Percentiles rank a stretch among this genome's conserved stretches.
phyloP scores from a whole-genome alignment of 2,329 filamentous ascomycete species.

The Epichloe gansuensis region DNA sequence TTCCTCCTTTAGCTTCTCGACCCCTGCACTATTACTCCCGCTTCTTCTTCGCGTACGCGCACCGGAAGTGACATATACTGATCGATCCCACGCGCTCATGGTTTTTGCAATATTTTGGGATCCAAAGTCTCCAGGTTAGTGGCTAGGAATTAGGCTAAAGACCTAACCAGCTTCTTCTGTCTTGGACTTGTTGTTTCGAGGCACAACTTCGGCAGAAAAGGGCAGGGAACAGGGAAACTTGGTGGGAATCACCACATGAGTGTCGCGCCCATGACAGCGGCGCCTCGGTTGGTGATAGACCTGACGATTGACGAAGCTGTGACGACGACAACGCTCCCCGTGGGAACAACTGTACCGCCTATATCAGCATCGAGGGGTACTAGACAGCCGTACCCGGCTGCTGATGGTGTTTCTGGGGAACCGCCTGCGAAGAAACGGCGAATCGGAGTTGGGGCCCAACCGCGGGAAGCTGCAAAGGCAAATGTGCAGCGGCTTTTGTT shows the following conservation, averaged over 20 bases:
- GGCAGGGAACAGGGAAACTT: background rate
- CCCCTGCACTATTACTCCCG: background rate
- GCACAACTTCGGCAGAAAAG: conserved; percentile 1
- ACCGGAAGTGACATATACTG: background rate
- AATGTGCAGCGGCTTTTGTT: conserved; percentile 20
- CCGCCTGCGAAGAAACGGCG: conserved; percentile 21
- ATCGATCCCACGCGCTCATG: background rate
- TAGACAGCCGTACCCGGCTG: background rate
- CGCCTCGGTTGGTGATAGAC: conserved; percentile 18
- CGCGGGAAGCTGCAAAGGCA: conserved; percentile 10
- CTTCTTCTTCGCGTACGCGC: background rate
- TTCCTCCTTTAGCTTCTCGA: background rate
- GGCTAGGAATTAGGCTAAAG: background rate
- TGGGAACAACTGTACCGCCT: background rate
- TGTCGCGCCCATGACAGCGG: conserved; percentile 15
- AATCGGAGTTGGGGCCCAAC: conserved; percentile 10
- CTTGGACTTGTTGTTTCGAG: background rate
- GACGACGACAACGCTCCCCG: background rate
- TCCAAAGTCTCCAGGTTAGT: background rate
- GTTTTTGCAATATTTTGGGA: background rate
- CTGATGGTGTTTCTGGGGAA: conserved; percentile 6
- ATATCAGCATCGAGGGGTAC: background rate
- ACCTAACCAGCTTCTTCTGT: background rate
- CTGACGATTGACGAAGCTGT: conserved; percentile 10
- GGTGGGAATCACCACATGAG: conserved; percentile 12